phyloP scores from a whole-genome alignment of 495 filamentous ascomycete species.

The Trichoderma asperelloides region DNA sequence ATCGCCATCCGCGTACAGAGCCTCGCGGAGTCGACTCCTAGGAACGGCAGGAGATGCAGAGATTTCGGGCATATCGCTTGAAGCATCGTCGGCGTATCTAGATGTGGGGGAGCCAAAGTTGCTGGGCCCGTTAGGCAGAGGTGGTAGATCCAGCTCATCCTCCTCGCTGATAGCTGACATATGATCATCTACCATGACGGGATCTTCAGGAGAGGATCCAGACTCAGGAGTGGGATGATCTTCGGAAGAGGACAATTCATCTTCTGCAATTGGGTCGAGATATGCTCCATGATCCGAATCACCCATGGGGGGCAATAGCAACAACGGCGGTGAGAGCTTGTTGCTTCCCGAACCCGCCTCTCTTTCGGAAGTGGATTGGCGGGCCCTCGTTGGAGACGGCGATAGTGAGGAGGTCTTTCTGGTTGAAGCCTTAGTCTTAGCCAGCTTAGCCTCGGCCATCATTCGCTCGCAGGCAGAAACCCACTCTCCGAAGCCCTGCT shows the following conservation, averaged over 20 bases:
- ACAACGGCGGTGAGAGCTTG: neutral
- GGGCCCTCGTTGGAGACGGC: neutral
- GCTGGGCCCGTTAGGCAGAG: constrained; percentile 16
- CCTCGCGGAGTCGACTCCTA: neutral
- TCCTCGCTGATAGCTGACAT: constrained; percentile 14
- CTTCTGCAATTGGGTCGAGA: neutral
- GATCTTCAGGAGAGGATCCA: neutral
- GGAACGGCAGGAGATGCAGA: constrained; percentile 29
- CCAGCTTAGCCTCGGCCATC: constrained; percentile 27
- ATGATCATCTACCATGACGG: neutral
- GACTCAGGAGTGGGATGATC: neutral
- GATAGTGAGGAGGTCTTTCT: neutral
- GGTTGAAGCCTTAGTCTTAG: neutral
- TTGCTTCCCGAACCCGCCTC: neutral
- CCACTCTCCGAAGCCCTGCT: constrained; percentile 76
- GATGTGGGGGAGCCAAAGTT: constrained; percentile 32
- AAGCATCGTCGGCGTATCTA: constrained; percentile 18
- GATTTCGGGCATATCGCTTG: constrained; percentile 18
- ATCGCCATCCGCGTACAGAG: constrained; percentile 3
- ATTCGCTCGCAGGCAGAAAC: constrained; percentile 36
- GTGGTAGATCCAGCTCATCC: constrained; percentile 24
- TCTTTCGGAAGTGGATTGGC: too few species aligned
- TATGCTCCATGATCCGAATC: neutral
- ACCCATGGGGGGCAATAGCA: neutral
- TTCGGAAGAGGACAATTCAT: neutral